These are phyloP conservation scores for Neonothopanus nambi DNA, from an alignment of 1,284 basidiomycete genomes.

Conservation along the genomic window DNA sequence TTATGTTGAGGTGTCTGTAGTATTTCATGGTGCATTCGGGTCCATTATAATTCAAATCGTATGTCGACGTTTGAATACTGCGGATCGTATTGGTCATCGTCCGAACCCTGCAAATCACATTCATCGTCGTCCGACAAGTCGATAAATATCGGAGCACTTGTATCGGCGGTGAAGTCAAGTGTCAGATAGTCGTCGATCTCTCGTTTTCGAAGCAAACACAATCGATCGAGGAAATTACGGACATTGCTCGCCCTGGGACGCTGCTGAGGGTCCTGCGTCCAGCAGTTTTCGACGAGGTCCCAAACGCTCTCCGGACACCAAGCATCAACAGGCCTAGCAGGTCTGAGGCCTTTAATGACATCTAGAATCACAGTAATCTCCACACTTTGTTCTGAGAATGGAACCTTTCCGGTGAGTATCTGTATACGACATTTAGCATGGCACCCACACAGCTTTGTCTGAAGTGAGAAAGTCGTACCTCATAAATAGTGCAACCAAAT, in stretches of 20 bases:
- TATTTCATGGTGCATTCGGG: too few relatives aligned
- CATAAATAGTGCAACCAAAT: conserved; percentile 11
- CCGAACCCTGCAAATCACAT: too few relatives aligned
- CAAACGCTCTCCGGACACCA: conserved; percentile 1
- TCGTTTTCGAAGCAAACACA: too few relatives aligned
- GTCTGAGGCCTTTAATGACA: conserved; percentile 7
- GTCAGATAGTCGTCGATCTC: too few relatives aligned
- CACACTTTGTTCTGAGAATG: conserved; percentile 7
- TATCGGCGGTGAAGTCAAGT: too few relatives aligned
- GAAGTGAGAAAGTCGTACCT: neutral
- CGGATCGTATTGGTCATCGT: too few relatives aligned
- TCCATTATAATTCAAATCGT: too few relatives aligned
- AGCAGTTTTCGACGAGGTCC: neutral
- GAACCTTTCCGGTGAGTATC: conserved; percentile 8
- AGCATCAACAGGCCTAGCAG: neutral
- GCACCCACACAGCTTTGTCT: neutral
- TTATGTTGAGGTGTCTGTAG: too few relatives aligned
- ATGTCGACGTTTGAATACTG: too few relatives aligned
- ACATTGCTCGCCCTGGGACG: neutral
- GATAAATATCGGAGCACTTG: too few relatives aligned
- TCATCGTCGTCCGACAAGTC: too few relatives aligned
- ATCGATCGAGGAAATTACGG: too few relatives aligned
- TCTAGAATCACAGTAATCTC: conserved; percentile 8
- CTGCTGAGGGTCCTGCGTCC: conserved; percentile 1
- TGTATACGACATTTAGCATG: neutral